Evolutionary conservation across 2,329 filamentous ascomycete species (phyloP), one percentile per base, ranked within the genome.

Genomic region (Chaetomium sp.): DNA sequence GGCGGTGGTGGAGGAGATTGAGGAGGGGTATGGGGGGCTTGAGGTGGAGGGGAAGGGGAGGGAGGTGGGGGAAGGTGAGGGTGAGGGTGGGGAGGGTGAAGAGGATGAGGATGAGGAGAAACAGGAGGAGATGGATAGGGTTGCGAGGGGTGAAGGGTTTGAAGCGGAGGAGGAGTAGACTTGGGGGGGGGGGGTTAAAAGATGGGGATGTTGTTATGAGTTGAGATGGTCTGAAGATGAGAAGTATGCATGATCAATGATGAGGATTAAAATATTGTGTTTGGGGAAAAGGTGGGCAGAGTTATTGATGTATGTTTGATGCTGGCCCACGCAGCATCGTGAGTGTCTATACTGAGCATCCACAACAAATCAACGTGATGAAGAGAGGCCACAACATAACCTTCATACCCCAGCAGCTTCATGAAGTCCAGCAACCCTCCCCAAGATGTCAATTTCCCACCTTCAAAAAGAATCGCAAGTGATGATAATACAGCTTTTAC

Each of bases 111-210:
- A 45, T 5, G 67, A 58, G 11, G 67, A 68, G 35, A 69, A 65
- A 35, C 63, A 55, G 12, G 61, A 61, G 46, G 59, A 59, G 11
- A 61, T 52, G 19, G 61, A 58, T 19, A 59, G 52, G 35, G 54
- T 47, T 10, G 57, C 68, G 10, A 67, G 67, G 36, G 58, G 52
- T 7, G 62, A 68, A 50, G 67, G 66, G 11, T 67, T 67, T 50
- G 66, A 69, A 59, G 66, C 56, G n/a, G 66, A 66, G 54, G 67
- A 69, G 59, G 61, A 58, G 37, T 46, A n/a, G 8, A 38, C 4
- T 38, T 38, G 1, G 1, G 37, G 37, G 12, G 37, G 8, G 8
- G 12, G 37, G 37, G 37, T 9, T 12, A 38, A 38, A 38, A 38
- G 37, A 27, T 27, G 19, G 19, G 2, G 8, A 38, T 38, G 37